These are phyloP conservation scores for Phialophora macrospora DNA, from an alignment of 2,329 filamentous ascomycete species.

Conservation along the genomic window DNA sequence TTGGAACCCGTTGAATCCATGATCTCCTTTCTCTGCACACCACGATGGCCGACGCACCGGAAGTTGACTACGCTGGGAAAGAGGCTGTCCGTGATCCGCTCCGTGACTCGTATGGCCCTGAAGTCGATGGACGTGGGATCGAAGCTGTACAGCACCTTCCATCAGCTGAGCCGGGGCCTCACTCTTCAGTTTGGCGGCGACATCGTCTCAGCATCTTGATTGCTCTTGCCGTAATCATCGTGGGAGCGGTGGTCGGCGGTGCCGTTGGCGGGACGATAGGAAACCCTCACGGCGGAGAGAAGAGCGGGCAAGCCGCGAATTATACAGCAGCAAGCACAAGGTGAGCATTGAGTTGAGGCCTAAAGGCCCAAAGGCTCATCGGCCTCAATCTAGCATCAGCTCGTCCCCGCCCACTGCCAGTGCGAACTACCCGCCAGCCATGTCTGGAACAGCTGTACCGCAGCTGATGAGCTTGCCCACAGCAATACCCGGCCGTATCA, in stretches of 20 bases:
- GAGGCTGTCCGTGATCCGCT: background rate
- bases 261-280: constrained; percentile 1
- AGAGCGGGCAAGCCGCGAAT: background rate
- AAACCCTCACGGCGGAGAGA: background rate
- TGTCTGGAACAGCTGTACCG: background rate
- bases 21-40: background rate
- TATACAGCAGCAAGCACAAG: background rate
- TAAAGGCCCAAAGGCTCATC: background rate
- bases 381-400: background rate
- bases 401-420: background rate
- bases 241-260: background rate
- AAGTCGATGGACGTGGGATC: background rate
- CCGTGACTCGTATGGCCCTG: background rate
- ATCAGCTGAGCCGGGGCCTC: background rate
- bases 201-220: background rate
- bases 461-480: background rate
- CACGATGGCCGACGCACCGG: background rate
- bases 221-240: background rate
- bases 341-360: background rate
- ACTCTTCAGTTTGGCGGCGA: background rate
- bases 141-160: background rate
- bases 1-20: background rate
- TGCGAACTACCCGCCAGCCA: background rate
- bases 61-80: background rate
- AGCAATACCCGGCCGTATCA: background rate